Conservation (phyloP, 441 rosid species). For the Corymbia calophylla region DNA sequence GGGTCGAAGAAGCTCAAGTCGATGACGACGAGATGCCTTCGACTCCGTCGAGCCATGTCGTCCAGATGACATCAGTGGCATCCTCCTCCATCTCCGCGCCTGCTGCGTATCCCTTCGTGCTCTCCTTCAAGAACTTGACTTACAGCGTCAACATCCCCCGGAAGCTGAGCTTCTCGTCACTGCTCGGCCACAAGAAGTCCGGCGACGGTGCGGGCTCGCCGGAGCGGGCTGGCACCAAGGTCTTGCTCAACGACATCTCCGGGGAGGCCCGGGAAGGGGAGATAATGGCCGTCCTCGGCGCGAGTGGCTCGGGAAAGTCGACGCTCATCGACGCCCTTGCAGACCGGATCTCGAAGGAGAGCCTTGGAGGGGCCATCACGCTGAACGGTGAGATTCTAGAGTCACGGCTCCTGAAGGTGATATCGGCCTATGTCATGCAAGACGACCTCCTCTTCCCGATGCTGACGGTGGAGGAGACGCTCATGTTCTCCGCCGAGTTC, state of each 20-base stretch:
- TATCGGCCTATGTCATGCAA: constrained; percentile 89
- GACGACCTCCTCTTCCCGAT: constrained; percentile 85
- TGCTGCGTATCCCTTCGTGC: neutral
- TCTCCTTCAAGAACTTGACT: constrained; percentile 6
- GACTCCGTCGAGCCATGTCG: neutral
- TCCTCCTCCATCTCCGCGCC: neutral
- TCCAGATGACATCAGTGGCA: constrained; percentile 27
- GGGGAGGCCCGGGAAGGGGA: constrained; percentile 13
- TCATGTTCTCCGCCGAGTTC: constrained; percentile 35
- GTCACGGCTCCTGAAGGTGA: constrained; percentile 61
- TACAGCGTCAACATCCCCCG: neutral
- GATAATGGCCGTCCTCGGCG: constrained; percentile 13
- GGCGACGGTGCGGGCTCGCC: neutral
- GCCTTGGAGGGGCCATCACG: constrained; percentile 50
- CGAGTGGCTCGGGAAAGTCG: constrained; percentile 15
- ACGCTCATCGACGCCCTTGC: constrained; percentile 13
- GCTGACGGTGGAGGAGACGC: constrained; percentile 79
- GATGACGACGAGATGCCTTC: neutral
- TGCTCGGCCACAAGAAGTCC: neutral
- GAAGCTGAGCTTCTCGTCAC: neutral
- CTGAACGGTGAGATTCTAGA: constrained; percentile 68
- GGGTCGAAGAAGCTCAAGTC: constrained; percentile 42
- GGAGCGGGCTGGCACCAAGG: neutral
- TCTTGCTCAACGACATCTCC: constrained; percentile 3
- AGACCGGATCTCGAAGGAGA: constrained; percentile 3